Conservation (phyloP, 805 yeast genomes). For the Ogataea nitratoaversa region DNA sequence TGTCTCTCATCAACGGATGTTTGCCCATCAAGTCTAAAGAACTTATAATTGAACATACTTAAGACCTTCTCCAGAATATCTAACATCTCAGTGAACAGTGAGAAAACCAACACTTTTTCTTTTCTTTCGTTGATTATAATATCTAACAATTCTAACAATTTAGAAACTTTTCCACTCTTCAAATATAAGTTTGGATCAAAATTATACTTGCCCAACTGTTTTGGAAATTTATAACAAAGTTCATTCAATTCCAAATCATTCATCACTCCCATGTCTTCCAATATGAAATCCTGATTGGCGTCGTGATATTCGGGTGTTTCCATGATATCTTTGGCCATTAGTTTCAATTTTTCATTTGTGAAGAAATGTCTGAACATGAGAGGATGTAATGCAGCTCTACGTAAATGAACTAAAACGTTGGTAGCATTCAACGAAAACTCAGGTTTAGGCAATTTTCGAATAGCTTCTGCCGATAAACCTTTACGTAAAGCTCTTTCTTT, state of each 20-base stretch:
- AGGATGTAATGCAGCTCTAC: conserved; percentile 94
- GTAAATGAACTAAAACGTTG: conserved; percentile 79
- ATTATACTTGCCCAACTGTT: conserved; percentile 49
- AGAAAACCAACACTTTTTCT: conserved; percentile 75
- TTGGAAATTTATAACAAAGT: conserved; percentile 69
- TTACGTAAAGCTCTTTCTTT: conserved; percentile 43
- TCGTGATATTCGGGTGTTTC: conserved; percentile 70
- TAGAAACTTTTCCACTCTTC: conserved; percentile 70
- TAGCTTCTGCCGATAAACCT: conserved; percentile 27
- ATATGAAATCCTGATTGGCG: conserved; percentile 74
- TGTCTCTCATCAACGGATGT: conserved; percentile 93
- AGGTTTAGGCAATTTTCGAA: conserved; percentile 30
- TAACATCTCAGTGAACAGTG: conserved; percentile 87
- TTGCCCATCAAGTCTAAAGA: conserved; percentile 85
- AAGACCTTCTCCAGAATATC: conserved; percentile 82
- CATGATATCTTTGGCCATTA: conserved; percentile 79
- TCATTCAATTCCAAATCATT: conserved; percentile 81
- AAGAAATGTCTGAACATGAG: conserved; percentile 69
- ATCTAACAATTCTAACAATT: conserved; percentile 54
- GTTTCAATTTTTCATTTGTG: conserved; percentile 46
- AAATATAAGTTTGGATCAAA: conserved; percentile 49
- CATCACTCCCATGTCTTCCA: conserved; percentile 95
- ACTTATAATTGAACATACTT: conserved; percentile 58
- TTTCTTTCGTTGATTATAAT: conserved; percentile 51
- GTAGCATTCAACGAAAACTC: conserved; percentile 35